phyloP scores from a whole-genome alignment of 2,329 filamentous ascomycete genomes.

The Ceratocystis destructans region DNA sequence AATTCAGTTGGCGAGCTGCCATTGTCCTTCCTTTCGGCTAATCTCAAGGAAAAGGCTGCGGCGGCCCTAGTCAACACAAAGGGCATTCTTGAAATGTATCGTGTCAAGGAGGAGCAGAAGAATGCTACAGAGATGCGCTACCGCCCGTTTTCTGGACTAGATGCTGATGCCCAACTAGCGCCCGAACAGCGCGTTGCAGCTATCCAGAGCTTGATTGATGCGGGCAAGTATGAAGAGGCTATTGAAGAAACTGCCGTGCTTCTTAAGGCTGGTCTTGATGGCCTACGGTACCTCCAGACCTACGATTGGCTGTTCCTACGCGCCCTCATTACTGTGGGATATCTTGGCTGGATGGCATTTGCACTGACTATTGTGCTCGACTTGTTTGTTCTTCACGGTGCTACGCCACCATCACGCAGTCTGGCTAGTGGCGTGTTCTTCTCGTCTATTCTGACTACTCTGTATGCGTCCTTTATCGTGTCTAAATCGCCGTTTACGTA shows the following conservation, averaged over 20 bases:
- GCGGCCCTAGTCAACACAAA: constrained; percentile 74
- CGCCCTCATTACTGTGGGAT: constrained; percentile 76
- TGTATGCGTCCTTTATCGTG: constrained; percentile 68
- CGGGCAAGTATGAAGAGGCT: constrained; percentile 55
- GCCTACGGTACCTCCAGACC: constrained; percentile 85
- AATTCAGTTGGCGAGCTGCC: constrained; percentile 94
- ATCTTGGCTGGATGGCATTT: constrained; percentile 91
- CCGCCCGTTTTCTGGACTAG: constrained; percentile 58
- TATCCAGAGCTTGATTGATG: constrained; percentile 55
- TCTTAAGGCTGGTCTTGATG: constrained; percentile 63
- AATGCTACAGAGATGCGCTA: constrained; percentile 62
- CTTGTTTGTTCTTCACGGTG: constrained; percentile 66
- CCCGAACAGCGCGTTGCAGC: constrained; percentile 52
- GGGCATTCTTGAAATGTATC: constrained; percentile 89
- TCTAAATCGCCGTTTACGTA: constrained; percentile 73
- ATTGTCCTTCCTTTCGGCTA: constrained; percentile 62
- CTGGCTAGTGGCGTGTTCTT: constrained; percentile 50
- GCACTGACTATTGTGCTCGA: constrained; percentile 80
- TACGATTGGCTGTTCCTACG: constrained; percentile 97
- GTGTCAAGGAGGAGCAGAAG: constrained; percentile 81
- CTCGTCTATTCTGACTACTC: constrained; percentile 55
- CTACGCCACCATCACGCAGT: constrained; percentile 49
- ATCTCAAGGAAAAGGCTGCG: constrained; percentile 62
- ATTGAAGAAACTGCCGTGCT: constrained; percentile 66
- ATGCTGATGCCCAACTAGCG: constrained; percentile 42